Base-by-base conservation (phyloP, 495 filamentous ascomycete species). In the Annulohypoxylon moriforme region DNA sequence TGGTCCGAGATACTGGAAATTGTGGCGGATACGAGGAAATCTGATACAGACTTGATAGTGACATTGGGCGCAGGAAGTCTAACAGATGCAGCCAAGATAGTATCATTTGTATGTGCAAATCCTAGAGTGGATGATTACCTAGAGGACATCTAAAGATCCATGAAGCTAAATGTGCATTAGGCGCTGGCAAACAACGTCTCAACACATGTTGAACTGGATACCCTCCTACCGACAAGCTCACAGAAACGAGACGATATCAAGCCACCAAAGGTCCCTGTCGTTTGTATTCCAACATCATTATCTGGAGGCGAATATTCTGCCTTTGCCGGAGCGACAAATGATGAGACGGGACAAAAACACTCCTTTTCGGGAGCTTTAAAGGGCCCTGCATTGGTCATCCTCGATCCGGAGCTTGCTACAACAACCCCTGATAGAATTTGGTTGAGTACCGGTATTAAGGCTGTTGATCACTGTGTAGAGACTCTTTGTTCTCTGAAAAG, bases 391-490 rank as follows among this genome's bases (percentile, higher is more conserved):
- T 78, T 90, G 9, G 74, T 89, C 40, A 86, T 89, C 63, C 81
- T 88, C 18, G 88, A 90, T 67, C 84, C 87, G 4, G 78, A 82
- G 34, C 77, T 90, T 3, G 79, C 80, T 5, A 76, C 76, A 27
- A 85, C 82, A 1, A 88, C 89, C 0, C 88, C 88, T 1, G 79
- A 83, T 10, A 81, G 72, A 7, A 76, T 87, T 27, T 91, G 87
- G 88, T 73, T 90, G 5, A 84, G 83, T 52, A 88, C 85, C 1
- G 88, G 87, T 0, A 78, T 91, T 13, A 80, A 88, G 13, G 85
- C 84, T 9, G 81, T 90, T 0, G 89, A 91, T 55, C 87, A 90
- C 68, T 90, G 89, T 69, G 83, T 89, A 6, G 88, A 90, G 69
- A 83, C 84, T 2, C 77, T 87, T 14, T 88, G 86, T 60, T 83